Evolutionary conservation across 2,329 filamentous ascomycete genomes (phyloP).

Genomic region (Stagonosporopsis rhizophila): DNA sequence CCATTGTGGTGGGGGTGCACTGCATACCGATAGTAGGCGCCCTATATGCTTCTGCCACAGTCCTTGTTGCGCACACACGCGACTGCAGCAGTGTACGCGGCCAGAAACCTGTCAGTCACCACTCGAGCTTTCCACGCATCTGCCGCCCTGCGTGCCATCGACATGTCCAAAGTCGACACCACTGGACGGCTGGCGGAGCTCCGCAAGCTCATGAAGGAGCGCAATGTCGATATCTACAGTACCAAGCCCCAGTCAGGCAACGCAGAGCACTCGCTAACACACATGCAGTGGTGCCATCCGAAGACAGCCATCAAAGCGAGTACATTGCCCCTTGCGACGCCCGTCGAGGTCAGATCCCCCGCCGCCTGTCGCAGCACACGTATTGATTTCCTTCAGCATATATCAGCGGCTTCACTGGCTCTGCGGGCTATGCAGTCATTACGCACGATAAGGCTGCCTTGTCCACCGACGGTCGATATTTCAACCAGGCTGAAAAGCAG

Average conservation of each 20-base stretch:
- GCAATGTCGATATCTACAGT: slow-evolving; percentile 93
- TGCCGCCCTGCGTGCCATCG: slow-evolving; percentile 46
- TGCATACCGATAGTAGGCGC: slow-evolving; percentile 33
- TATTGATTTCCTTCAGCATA: slow-evolving; percentile 63
- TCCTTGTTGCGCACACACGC: slow-evolving; percentile 40
- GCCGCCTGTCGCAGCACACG: slow-evolving; percentile 23
- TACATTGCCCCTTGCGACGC: slow-evolving; percentile 97
- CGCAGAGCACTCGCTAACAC: slow-evolving; percentile 49
- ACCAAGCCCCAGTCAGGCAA: slow-evolving; percentile 33
- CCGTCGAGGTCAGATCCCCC: slow-evolving; percentile 67
- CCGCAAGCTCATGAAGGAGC: slow-evolving; percentile 84
- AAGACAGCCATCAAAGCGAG: slow-evolving; percentile 97
- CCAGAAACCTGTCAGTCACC: slow-evolving; percentile 20
- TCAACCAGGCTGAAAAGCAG: slow-evolving; percentile 93
- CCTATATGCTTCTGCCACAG: slow-evolving; percentile 42
- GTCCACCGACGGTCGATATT: slow-evolving; percentile 95
- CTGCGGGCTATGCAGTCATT: slow-evolving; percentile 89
- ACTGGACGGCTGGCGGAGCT: slow-evolving; percentile 76
- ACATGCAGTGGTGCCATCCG: slow-evolving; percentile 83
- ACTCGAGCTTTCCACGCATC: slow-evolving; percentile 43
- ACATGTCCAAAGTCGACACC: slow-evolving; percentile 83
- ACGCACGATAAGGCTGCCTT: slow-evolving; percentile 86
- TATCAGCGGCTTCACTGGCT: slow-evolving; percentile 94
- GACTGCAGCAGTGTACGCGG: slow-evolving; percentile 37
- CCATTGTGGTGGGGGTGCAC: slow-evolving; percentile 29